Evolutionary conservation across 2,329 filamentous ascomycete genomes (phyloP).

Genomic region (Aulographum hederae): DNA sequence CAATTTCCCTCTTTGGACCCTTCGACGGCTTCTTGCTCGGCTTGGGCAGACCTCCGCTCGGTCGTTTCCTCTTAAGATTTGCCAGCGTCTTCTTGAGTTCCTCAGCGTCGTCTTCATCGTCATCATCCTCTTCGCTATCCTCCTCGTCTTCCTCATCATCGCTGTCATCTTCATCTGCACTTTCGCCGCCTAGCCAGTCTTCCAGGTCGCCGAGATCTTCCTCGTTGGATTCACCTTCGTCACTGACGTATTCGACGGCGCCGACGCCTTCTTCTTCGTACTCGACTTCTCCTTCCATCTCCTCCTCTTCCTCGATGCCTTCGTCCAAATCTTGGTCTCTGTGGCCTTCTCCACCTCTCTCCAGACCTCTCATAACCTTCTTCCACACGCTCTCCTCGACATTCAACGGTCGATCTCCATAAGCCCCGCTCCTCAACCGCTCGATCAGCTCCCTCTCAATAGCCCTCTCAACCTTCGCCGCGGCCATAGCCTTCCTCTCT

Average conservation of each 20-base stretch:
- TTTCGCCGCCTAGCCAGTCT: conserved; percentile 74
- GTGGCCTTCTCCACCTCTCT: conserved; percentile 66
- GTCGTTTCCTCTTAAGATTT: conserved; percentile 38
- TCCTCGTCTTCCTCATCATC: conserved; percentile 31
- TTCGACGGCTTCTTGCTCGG: conserved; percentile 38
- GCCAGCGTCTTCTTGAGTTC: conserved; percentile 37
- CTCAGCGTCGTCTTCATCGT: conserved; percentile 35
- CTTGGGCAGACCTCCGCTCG: conserved; percentile 27
- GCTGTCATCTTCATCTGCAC: conserved; percentile 25
- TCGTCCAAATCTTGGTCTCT: conserved; percentile 79
- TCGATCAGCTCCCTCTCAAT: conserved; percentile 94
- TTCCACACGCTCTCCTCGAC: conserved; percentile 94
- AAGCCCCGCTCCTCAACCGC: conserved; percentile 74
- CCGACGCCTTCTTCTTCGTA: conserved; percentile 42
- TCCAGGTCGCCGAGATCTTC: conserved; percentile 58
- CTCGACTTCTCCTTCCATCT: conserved; percentile 51
- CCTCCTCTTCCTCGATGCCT: conserved; percentile 63
- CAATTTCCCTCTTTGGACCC: conserved; percentile 52
- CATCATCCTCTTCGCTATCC: conserved; percentile 39
- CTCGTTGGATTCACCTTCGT: conserved; percentile 50
- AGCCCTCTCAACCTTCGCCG: conserved; percentile 81
- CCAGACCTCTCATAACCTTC: conserved; percentile 81
- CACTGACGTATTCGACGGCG: conserved; percentile 82
- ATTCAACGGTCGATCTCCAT: conserved; percentile 87
- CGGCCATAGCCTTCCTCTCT: conserved; percentile 31